phyloP scores from a whole-genome alignment of 306 rosid genomes.

The Cucurbita maxima region DNA sequence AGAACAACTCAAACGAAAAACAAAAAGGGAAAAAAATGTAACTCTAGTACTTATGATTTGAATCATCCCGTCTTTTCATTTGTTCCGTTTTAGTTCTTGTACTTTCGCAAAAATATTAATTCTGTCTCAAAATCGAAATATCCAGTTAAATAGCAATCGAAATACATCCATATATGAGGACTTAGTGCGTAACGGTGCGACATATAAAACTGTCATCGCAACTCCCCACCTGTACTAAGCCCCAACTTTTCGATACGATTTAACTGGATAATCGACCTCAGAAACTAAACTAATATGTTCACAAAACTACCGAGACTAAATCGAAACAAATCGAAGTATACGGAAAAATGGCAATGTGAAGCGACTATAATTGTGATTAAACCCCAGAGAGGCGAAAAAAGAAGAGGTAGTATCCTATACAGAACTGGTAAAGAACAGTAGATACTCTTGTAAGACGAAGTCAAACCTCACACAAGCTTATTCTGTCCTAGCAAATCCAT shows the following conservation, averaged over 20 bases:
- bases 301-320: background rate
- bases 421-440: background rate
- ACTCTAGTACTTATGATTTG: background rate
- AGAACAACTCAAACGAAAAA: background rate
- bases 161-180: background rate
- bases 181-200: too few relatives aligned
- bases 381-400: background rate
- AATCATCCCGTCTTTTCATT: background rate
- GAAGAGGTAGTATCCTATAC: conserved; percentile 3
- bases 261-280: background rate
- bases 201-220: background rate
- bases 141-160: background rate
- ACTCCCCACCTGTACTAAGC: background rate
- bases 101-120: background rate
- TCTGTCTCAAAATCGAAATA: background rate
- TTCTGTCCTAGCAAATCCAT: background rate
- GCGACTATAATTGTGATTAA: background rate
- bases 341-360: background rate
- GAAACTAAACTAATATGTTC: background rate
- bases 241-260: background rate
- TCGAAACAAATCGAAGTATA: background rate
- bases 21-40: background rate
- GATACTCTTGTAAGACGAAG: conserved; percentile 10
- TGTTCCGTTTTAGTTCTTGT: background rate
- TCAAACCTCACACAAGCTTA: conserved; percentile 15